These are phyloP conservation scores for Mitragyna speciosa DNA, from an alignment of 257 asterid species.

Conservation along the genomic window DNA sequence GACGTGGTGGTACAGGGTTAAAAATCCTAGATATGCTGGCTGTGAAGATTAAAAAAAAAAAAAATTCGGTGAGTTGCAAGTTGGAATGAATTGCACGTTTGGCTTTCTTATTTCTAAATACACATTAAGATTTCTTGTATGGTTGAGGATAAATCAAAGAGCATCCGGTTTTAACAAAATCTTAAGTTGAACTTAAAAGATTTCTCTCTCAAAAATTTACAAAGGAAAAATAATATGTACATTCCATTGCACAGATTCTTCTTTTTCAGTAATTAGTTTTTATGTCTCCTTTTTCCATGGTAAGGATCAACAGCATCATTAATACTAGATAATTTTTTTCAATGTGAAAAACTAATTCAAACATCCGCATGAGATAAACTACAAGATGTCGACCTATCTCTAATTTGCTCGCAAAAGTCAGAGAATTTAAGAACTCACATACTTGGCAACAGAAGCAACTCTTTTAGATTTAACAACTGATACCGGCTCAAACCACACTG, in stretches of 20 bases:
- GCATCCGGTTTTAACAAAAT: background rate
- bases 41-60: too few relatives aligned
- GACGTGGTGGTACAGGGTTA: background rate
- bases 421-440: constrained; percentile 51
- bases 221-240: background rate
- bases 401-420: background rate
- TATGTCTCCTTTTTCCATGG: background rate
- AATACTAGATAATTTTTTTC: background rate
- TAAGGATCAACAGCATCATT: background rate
- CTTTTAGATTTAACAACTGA: constrained; percentile 82
- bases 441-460: constrained; percentile 67
- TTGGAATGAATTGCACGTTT: background rate
- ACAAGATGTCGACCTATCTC: background rate
- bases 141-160: background rate
- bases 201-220: background rate
- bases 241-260: too few relatives aligned
- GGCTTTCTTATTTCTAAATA: background rate
- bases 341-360: background rate
- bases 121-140: background rate
- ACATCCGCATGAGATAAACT: background rate
- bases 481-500: constrained; percentile 96
- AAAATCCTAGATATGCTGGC: background rate
- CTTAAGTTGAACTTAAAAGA: background rate
- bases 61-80: background rate
- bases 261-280: too few relatives aligned